These are phyloP conservation scores for Amanita jacksonii DNA, from an alignment of 768 basidiomycete species.

Conservation along the genomic window DNA sequence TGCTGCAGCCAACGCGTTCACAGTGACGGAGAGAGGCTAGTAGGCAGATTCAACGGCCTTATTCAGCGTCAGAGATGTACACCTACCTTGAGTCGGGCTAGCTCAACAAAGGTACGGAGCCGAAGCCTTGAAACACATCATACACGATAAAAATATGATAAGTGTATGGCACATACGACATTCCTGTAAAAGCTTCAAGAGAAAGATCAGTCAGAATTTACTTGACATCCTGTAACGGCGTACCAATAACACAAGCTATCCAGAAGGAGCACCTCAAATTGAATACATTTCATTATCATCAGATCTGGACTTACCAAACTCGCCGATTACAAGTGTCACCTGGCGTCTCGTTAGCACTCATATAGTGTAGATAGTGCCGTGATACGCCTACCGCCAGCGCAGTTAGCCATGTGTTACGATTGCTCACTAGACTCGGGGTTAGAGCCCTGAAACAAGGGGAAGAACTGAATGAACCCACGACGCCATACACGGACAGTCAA, in stretches of 20 bases:
- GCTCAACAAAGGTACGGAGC: constrained; percentile 25
- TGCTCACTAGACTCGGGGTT: constrained; percentile 16
- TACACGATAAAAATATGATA: background rate
- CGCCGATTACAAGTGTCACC: constrained; percentile 16
- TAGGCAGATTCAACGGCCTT: background rate
- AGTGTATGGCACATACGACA: constrained; percentile 22
- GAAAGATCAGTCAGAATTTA: background rate
- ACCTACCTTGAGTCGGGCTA: constrained; percentile 25
- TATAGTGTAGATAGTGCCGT: background rate
- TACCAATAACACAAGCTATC: constrained; percentile 17
- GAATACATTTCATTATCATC: background rate
- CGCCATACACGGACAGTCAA: constrained; percentile 20
- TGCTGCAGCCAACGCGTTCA: constrained; percentile 33
- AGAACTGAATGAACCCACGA: constrained; percentile 12
- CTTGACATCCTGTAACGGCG: background rate
- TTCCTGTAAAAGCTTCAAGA: constrained; percentile 23
- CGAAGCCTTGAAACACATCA: constrained; percentile 16
- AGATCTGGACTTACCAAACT: constrained; percentile 16
- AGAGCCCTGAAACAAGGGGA: background rate
- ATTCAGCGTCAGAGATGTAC: background rate
- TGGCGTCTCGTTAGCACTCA: background rate
- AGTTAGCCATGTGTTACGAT: constrained; percentile 15
- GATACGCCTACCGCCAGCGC: constrained; percentile 12
- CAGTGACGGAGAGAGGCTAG: constrained; percentile 29
- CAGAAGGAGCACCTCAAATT: background rate